Percentiles rank a stretch among this genome's conserved stretches.
Evolutionary conservation across 2,329 filamentous ascomycete genomes (phyloP).

Genomic region (Trichoderma semiorbis): DNA sequence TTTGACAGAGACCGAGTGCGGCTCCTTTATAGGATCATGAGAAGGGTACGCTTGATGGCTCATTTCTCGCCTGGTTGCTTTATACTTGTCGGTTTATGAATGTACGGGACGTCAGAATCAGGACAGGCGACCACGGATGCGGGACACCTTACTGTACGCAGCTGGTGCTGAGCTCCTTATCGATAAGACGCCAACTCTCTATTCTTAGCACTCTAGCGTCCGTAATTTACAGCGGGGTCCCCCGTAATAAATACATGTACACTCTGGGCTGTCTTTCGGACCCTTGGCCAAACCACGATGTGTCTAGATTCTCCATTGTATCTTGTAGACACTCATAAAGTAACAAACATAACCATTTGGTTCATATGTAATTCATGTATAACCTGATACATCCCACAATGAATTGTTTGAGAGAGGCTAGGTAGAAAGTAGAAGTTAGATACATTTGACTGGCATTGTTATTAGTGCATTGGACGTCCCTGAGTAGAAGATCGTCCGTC

Average conservation of each 20-base stretch:
- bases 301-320: background rate
- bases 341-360: rapidly evolving
- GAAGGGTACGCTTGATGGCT: slow-evolving; percentile 58
- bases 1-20: slow-evolving; percentile 75
- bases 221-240: background rate
- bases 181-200: slow-evolving; percentile 13
- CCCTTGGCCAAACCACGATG: background rate
- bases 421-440: background rate
- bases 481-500: background rate
- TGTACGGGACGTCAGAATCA: background rate
- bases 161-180: slow-evolving; percentile 10
- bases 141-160: background rate
- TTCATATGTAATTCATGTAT: background rate
- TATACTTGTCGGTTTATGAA: background rate
- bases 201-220: background rate
- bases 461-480: background rate
- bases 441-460: background rate
- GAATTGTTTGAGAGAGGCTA: background rate
- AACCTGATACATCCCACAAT: rapidly evolving
- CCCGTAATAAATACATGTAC: background rate
- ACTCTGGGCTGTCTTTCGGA: background rate
- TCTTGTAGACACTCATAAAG: background rate
- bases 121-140: background rate
- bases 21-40: slow-evolving; percentile 63
- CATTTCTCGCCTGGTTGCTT: slow-evolving; percentile 38